phyloP scores from a whole-genome alignment of 139 green algal species.

The Deuterostichococcus epilithicus region DNA sequence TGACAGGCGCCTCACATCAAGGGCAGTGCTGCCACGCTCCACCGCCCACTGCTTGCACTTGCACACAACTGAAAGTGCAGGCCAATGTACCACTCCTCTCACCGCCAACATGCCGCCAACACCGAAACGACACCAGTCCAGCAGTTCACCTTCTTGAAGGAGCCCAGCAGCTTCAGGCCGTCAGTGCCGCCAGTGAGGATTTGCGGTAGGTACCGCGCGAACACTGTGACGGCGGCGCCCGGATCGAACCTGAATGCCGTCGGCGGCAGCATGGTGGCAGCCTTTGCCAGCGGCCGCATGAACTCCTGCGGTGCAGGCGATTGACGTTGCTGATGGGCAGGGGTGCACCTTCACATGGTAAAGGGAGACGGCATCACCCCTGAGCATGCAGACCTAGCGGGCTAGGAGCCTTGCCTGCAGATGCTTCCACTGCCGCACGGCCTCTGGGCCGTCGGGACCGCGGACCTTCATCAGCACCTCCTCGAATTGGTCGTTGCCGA shows the following conservation, averaged over 20 bases:
- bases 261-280: conserved; percentile 76
- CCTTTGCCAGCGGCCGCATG: conserved; percentile 81
- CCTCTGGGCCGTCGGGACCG: conserved; percentile 34
- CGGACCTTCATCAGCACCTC: conserved; percentile 51
- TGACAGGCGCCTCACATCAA: too few relatives aligned
- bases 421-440: conserved; percentile 45
- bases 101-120: too few relatives aligned
- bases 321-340: too few relatives aligned
- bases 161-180: conserved; percentile 63
- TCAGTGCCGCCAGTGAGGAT: conserved; percentile 37
- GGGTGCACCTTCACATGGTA: conserved; percentile 14
- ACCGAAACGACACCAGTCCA: background rate
- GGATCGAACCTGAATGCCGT: conserved; percentile 72
- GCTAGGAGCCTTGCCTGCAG: background rate
- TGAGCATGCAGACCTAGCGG: background rate
- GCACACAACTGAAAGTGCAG: background rate
- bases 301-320: conserved; percentile 46
- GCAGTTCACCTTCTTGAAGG: conserved; percentile 78
- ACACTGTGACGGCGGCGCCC: conserved; percentile 59
- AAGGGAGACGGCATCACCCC: conserved; percentile 9
- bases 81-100: background rate
- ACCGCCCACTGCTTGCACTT: too few relatives aligned
- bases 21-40: too few relatives aligned
- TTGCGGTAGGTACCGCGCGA: conserved; percentile 67
- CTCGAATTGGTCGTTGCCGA: conserved; percentile 71